Evolutionary conservation across 148 eudicot species (phyloP).

Genomic region (Camellia granthamiana): DNA sequence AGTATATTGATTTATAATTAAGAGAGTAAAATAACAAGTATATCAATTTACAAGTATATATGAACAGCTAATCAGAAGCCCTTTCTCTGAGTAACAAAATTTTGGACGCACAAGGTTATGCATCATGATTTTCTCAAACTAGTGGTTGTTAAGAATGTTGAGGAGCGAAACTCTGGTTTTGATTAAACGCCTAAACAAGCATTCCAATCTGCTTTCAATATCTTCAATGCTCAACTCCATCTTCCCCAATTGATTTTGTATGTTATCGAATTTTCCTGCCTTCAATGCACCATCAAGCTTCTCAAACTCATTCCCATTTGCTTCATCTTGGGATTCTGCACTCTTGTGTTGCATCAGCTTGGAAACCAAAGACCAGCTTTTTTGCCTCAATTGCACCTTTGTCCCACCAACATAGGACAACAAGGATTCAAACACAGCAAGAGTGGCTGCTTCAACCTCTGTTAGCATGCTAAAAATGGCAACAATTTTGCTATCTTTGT

Average conservation of each 20-base stretch:
- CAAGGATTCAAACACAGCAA: slow-evolving; percentile 21
- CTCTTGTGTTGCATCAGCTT: slow-evolving; percentile 2
- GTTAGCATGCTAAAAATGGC: background rate
- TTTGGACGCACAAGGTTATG: background rate
- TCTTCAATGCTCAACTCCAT: slow-evolving; percentile 35
- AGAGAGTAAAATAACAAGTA: background rate
- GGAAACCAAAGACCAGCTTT: background rate
- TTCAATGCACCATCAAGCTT: slow-evolving; percentile 32
- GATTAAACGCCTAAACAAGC: slow-evolving; percentile 38
- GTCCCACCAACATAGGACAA: slow-evolving; percentile 1
- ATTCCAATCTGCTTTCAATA: slow-evolving; percentile 37
- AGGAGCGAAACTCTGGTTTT: slow-evolving; percentile 51
- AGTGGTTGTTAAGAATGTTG: slow-evolving; percentile 43
- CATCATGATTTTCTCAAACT: background rate
- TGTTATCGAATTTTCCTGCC: background rate
- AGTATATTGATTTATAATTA: background rate
- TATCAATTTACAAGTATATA: background rate
- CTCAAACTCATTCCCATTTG: slow-evolving; percentile 21
- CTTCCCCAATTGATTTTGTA: slow-evolving; percentile 20
- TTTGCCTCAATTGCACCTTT: slow-evolving; percentile 1
- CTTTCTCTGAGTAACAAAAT: background rate
- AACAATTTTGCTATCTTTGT: background rate
- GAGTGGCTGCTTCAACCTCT: slow-evolving; percentile 22
- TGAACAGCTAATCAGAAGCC: background rate
- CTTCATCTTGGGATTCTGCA: background rate